Base-by-base conservation (phyloP, 495 filamentous ascomycete genomes). In the Bacidia gigantensis region DNA sequence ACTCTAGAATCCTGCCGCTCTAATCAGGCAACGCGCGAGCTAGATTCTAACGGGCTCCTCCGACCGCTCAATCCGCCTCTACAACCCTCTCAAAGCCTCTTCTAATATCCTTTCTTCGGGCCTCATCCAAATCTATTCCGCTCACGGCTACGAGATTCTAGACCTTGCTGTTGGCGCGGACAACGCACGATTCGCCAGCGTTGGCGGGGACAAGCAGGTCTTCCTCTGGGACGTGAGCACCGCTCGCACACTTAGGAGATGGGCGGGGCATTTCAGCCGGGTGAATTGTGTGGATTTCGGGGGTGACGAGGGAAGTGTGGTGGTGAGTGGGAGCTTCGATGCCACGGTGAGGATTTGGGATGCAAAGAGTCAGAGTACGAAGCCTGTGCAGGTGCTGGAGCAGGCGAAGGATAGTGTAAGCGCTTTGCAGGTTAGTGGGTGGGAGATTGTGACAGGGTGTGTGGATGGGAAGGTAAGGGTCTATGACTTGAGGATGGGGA, bases 191-290 rank as follows among this genome's bases (percentile, higher is more conserved):
- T 95, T 97, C 63, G 79, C 78, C 21, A 85, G 79, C 40, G 77
- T 80, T 2, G 92, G 92, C 62, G 92, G 93, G 41, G 92, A 98
- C 71, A 80, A 86, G 57, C 75, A 74, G 58, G 86, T 94, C 3
- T 94, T 95, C 62, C 75, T 94, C 17, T 98, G 92, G 92, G 92
- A 98, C 68, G 92, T 96, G 0, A 68, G 79, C 3, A 82, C 83
- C 3, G 87, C 82, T 9, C 68, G 69, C 58, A 95, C 90, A 0
- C 61, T 83, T 14, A 74, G 82, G 25, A 74, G 90, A 26, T 93
- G 89, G 71, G 72, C 71, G 25, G 86, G 82, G 3, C 87, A 93
- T 67, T 71, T 69, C 35, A 75, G 76, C 17, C 69, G 87, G 23
- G 71, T 98, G 29, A 93, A 97, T 64, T 67, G 73, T 12, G 85